phyloP scores from a whole-genome alignment of 768 basidiomycete genomes.

The Cyathus striatus region DNA sequence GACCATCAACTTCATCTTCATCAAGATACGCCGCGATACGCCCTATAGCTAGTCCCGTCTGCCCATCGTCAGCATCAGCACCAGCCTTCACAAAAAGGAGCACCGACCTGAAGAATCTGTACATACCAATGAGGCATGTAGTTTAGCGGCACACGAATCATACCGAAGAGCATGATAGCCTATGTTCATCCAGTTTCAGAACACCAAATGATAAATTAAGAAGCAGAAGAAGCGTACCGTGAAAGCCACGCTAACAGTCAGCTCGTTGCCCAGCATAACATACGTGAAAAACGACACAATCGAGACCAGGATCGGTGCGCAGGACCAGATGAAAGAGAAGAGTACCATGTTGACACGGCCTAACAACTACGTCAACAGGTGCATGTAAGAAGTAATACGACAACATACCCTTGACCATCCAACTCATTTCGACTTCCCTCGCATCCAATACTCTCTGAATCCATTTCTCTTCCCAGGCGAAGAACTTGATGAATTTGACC shows the following conservation, averaged over 20 bases:
- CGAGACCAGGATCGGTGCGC: slow-evolving; percentile 76
- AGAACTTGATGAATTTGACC: slow-evolving; percentile 81
- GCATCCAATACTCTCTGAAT: slow-evolving; percentile 59
- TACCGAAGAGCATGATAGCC: slow-evolving; percentile 79
- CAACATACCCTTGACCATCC: slow-evolving; percentile 64
- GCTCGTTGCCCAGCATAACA: slow-evolving; percentile 63
- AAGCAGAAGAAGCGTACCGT: slow-evolving; percentile 45
- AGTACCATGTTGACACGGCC: slow-evolving; percentile 68
- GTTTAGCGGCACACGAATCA: slow-evolving; percentile 77
- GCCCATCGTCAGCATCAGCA: not conserved
- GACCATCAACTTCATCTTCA: slow-evolving; percentile 65
- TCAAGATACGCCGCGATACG: slow-evolving; percentile 64
- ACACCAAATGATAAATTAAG: not conserved
- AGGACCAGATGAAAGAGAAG: slow-evolving; percentile 69
- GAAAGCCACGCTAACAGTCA: slow-evolving; percentile 80
- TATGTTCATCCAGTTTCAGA: slow-evolving; percentile 11
- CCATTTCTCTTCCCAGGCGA: slow-evolving; percentile 80
- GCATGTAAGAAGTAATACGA: not conserved
- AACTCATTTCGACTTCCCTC: slow-evolving; percentile 64
- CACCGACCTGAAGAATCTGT: slow-evolving; percentile 56
- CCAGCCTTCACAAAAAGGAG: not conserved
- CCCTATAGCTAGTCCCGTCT: slow-evolving; percentile 63
- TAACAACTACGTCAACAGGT: not conserved
- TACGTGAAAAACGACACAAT: slow-evolving; percentile 75
- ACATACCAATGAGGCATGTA: slow-evolving; percentile 79